Evolutionary conservation across 805 yeast species (phyloP), one percentile per base, ranked within the genome.

Genomic region (Yamadazyma takamatsuzukensis): DNA sequence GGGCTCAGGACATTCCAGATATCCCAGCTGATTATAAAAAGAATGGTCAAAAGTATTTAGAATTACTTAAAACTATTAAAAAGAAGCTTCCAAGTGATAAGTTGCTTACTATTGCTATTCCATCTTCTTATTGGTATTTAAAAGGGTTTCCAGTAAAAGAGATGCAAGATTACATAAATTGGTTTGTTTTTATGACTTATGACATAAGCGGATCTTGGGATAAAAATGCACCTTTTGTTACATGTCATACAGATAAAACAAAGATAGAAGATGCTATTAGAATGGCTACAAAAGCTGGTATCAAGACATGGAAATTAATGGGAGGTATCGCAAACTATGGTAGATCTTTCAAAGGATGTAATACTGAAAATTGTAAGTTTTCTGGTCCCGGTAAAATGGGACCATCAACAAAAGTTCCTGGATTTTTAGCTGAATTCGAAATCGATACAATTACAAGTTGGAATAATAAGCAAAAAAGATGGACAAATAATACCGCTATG

Each of bases 271-370:
- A 30, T 7, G 8, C 42, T 1, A 27, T 45, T n/a, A 24, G 37
- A 12, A 33, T 44, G 41, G 16, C 44, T 7, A 41, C 16, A 6
- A 44, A 42, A 27, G 38, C 49, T 9, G 49, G 45, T 5, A 35
- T 44, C 15, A 25, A 39, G 18, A 37, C 39, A 9, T 18, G 36
- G 2, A 44, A 46, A 27, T 22, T 42, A 5, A 37, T 37, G 29
- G 49, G 45, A 7, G 50, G 50, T 6, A 27, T 46, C 5, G 50
- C 49, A 9, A 46, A 44, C 25, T 46, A 46, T 36, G 50, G 41
- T 4, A 35, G 46, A 27, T 23, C 44, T n/a, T 46, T 18, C 24
- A 11, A 19, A 11, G 6, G 14, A 6, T 43, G 48, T 37, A 26
- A 19, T 14, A 15, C 33, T 12, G 34, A 14, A 13, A 39, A 40